Evolutionary conservation across 306 rosid genomes (phyloP), one percentile per base, ranked within the genome.

Genomic region (Clitoria ternatea): DNA sequence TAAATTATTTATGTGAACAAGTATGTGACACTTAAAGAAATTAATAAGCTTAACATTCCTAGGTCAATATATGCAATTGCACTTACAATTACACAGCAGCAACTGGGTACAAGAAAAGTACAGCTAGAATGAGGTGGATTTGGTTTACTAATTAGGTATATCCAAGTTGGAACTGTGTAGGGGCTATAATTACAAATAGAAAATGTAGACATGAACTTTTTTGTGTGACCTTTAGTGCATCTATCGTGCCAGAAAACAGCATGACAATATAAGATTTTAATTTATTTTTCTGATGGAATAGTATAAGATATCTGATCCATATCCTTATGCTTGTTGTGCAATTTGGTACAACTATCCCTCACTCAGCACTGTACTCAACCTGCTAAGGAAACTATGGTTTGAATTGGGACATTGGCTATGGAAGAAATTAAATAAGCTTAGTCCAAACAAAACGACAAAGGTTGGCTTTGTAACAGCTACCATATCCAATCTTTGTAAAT

Each of bases 91-190:
- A 23, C 47, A 20, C 7, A 73, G 36, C 11, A 49, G 37, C 61
- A 76, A 77, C 62, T 71, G 27, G 49, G 62, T 2, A 59, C 45
- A 9, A 66, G 1, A 17, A 33, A 65, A 36, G 22, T 49, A 66
- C 81, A 76, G 85, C 79, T 76, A 72, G 73, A 53, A 72, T 81
- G 79, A 76, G 81, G 69, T 81, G 85, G 72, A 42, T 60, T 72
- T 66, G 42, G 56, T 23, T 30, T 42, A 1, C 33, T 12, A 18
- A 27, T 13, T 3, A 56, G 15, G 39, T 27, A 29, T 15, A 59
- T 23, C 27, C 78, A 18, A 22, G 62, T 53, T 73, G 77, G 78
- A 66, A 26, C 13, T 57, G n/a, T 49, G n/a, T n/a, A n/a, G n/a
- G 50, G 76, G 78, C 56, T 59, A 67, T 70, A 49, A 70, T 32